Base-by-base conservation (phyloP, 176 grass and related monocot species). In the Oryza officinalis region DNA sequence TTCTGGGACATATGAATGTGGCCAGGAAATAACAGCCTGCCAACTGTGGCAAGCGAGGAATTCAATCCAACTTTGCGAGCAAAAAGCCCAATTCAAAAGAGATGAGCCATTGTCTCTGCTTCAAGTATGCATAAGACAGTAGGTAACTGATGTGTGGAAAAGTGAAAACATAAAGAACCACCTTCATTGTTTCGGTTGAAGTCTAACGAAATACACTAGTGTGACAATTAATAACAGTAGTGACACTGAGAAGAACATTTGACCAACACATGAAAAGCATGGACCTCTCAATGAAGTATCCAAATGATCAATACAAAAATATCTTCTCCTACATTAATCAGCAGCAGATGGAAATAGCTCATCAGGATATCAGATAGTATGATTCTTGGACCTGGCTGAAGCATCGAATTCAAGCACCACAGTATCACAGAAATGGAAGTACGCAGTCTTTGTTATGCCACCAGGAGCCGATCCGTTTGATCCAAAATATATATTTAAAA, bases 241-340 rank as follows among this genome's bases (percentile, higher is more conserved):
- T 32, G 79, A 41, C 8, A 83, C 47, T 60, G 46, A 75, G 13
- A 87, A 78, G 63, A 32, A 49, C 37, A 35, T 74, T 83, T 75
- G 22, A 83, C 31, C 37, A 83, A 69, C 4, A 61, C 18, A 63
- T 18, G 57, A 30, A 32, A 43, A 59, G 22, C 12, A 64, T 20
- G 10, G 13, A 17, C 23, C 15, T 66, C 47, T 13, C 76, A 41
- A 57, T 38, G 18, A 71, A 37, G 3, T 23, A n/a, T n/a, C 33
- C 13, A 63, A 38, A 69, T 2, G 76, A 63, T 40, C 38, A 38
- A 12, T 44, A 74, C n/a, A 75, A 65, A 75, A 76, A 26, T 78
- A 89, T 75, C 43, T 10, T 2, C 57, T 3, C 14, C 60, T 28
- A 57, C 41, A 71, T 35, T 35, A 57, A 43, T 75, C 4, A 57